A percentile compares a stretch with the other conserved stretches of the same genome.
Conservation (phyloP, 2,329 filamentous ascomycete species). For the Chrysosporium queenslandicum region DNA sequence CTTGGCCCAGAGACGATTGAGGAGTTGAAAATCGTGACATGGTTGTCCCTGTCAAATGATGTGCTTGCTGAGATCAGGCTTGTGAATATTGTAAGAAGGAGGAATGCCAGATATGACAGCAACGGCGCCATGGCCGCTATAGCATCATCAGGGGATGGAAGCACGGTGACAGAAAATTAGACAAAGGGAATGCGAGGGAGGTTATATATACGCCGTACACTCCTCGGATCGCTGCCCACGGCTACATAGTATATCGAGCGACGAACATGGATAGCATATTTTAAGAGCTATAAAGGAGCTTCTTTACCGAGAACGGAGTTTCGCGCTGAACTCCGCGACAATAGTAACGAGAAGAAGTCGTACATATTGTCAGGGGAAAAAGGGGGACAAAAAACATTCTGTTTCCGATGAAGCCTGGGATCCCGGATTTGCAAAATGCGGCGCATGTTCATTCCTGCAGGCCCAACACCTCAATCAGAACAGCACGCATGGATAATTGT, state of each 20-base stretch:
- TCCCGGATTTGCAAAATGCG: neutral
- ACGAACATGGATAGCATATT: neutral
- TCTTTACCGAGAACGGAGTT: too few species aligned
- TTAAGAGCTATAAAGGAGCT: too few species aligned
- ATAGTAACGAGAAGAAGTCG: too few species aligned
- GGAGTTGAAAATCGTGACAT: constrained; percentile 6
- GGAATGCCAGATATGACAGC: neutral
- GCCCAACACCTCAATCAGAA: neutral
- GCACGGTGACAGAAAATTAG: neutral
- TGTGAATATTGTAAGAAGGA: neutral
- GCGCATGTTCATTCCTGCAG: neutral
- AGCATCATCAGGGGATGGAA: neutral
- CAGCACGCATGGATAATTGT: neutral
- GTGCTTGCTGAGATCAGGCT: neutral
- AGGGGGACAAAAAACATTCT: neutral
- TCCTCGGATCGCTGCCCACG: too few species aligned
- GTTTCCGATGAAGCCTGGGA: neutral
- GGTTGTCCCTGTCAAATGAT: neutral
- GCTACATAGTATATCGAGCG: neutral
- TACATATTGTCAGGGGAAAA: neutral
- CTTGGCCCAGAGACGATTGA: constrained; percentile 8
- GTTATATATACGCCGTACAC: too few species aligned
- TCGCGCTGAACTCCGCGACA: too few species aligned
- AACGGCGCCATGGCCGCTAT: neutral
- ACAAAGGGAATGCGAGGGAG: too few species aligned